These are phyloP conservation scores for Puccinia polysora DNA, from an alignment of 1,284 basidiomycete genomes.

Conservation along the genomic window DNA sequence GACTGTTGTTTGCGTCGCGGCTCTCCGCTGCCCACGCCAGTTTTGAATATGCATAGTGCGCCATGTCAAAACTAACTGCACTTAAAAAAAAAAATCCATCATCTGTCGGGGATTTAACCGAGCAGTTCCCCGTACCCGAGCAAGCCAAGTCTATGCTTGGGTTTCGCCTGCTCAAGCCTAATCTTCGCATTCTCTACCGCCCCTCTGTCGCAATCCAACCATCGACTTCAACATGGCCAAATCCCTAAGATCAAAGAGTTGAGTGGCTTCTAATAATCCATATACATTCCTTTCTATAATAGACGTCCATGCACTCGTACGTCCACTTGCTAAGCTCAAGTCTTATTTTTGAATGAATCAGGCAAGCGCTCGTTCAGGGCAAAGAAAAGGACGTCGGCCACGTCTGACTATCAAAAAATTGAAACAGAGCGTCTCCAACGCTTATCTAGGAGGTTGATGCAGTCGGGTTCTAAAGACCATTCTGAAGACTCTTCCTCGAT, in stretches of 20 bases:
- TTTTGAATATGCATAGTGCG: too few relatives aligned
- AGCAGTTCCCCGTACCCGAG: too few relatives aligned
- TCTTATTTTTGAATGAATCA: background rate
- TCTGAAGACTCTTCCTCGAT: background rate
- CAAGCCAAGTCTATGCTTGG: too few relatives aligned
- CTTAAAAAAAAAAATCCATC: too few relatives aligned
- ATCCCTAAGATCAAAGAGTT: slow-evolving; percentile 37
- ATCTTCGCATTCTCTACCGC: too few relatives aligned
- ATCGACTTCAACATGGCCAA: too few relatives aligned
- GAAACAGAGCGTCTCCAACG: slow-evolving; percentile 3
- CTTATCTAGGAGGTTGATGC: slow-evolving; percentile 7
- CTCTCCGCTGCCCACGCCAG: too few relatives aligned
- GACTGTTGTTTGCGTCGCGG: too few relatives aligned
- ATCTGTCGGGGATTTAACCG: too few relatives aligned
- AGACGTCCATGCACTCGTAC: background rate
- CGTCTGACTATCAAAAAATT: slow-evolving; percentile 15
- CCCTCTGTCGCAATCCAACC: too few relatives aligned
- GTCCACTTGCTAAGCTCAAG: background rate
- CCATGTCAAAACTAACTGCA: too few relatives aligned
- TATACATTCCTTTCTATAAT: background rate
- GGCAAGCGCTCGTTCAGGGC: slow-evolving; percentile 31
- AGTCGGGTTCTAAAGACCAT: background rate
- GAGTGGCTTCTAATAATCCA: background rate
- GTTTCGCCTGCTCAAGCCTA: too few relatives aligned
- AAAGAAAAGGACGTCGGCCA: slow-evolving; percentile 22